These are phyloP conservation scores for Paulownia fortunei DNA, from an alignment of 257 asterid species.

Conservation along the genomic window DNA sequence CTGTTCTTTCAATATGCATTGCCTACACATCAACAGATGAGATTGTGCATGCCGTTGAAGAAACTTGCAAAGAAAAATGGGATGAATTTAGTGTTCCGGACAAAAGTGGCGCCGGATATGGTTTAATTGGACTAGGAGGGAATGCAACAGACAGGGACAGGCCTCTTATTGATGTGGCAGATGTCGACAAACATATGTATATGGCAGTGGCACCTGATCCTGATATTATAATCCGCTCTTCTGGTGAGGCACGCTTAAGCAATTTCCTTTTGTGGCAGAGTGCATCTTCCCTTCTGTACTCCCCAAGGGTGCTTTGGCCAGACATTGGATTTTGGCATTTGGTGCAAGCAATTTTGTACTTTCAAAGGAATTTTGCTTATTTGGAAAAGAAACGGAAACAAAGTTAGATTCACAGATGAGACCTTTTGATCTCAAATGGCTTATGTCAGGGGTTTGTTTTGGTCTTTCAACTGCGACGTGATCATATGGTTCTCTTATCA, in stretches of 20 bases:
- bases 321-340: conserved; percentile 77
- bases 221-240: conserved; percentile 73
- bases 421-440: neutral
- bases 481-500: neutral
- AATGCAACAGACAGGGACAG: conserved; percentile 31
- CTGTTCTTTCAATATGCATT: conserved; percentile 67
- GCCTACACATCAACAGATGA: conserved; percentile 90
- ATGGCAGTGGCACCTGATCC: conserved; percentile 78
- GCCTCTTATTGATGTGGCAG: conserved; percentile 41
- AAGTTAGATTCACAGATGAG: neutral
- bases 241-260: conserved; percentile 85
- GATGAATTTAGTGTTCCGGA: conserved; percentile 34
- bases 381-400: conserved; percentile 55
- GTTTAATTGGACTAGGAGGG: conserved; percentile 23
- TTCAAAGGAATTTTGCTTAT: conserved; percentile 56
- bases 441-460: neutral
- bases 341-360: conserved; percentile 62
- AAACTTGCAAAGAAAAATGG: conserved; percentile 50
- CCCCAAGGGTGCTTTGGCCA: conserved; percentile 76
- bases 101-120: conserved; percentile 29
- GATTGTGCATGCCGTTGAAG: conserved; percentile 65
- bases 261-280: conserved; percentile 94
- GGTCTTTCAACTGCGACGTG: neutral
- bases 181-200: conserved; percentile 67
- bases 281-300: conserved; percentile 59